Evolutionary conservation across 306 rosid genomes (phyloP), one percentile per base, ranked within the genome.

Genomic region (Datisca glomerata): DNA sequence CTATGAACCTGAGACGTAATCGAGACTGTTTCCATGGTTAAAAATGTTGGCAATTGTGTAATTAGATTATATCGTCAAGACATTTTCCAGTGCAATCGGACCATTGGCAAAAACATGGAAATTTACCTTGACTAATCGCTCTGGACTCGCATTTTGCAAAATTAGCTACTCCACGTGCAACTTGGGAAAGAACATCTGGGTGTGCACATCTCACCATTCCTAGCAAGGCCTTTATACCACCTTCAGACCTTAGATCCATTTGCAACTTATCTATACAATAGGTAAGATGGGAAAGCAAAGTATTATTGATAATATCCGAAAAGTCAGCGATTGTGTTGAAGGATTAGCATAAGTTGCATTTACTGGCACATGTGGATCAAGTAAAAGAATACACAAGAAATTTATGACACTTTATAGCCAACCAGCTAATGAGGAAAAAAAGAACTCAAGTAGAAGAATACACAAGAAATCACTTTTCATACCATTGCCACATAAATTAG

Each of bases 111-210:
- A 8, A 24, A 36, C 55, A 43, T 12, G 48, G 53, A 41, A 35
- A 37, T 54, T 49, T 59, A 84, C 98, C 95, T 68, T 91, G 98
- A 53, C 49, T 68, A 47, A 86, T 74, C 16, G 86, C 86, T 45
- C 98, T 89, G 25, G 98, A 91, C 57, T 91, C 98, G 55, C 98
- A 91, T 66, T 91, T 91, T 27, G 98, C 98, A 21, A 84, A 91
- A 73, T 91, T 91, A 3, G 98, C 98, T 10, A 91, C 79, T 56
- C 98, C 98, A 49, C 96, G 74, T 24, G 98, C 96, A 37, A 91
- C 92, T 73, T 91, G 98, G 51, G 98, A 75, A 66, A 89, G 96
- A 57, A 89, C 98, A 53, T 91, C 96, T 10, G 98, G 84, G 64
- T 91, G 98, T 37, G 92, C 93, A 53, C 96, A 84, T 71, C 98